These are phyloP conservation scores for Candida sp. DNA, from an alignment of 1,139 yeast genomes.

Conservation along the genomic window DNA sequence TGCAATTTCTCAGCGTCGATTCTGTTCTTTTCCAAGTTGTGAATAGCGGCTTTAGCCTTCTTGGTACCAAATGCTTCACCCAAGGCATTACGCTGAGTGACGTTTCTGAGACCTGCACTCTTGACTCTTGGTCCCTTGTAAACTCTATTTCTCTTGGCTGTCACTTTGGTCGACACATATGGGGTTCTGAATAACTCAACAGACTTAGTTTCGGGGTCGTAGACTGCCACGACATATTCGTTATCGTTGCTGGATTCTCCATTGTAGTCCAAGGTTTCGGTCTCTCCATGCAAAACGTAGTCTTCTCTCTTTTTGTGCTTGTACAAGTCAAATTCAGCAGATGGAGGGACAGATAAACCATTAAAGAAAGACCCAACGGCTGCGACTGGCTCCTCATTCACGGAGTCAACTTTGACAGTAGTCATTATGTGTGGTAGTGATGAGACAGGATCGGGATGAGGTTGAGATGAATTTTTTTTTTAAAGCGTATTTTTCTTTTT, in stretches of 20 bases:
- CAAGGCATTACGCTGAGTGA: constrained; percentile 73
- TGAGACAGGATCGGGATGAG: not conserved
- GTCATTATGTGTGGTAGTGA: constrained; percentile 5
- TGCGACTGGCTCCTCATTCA: constrained; percentile 33
- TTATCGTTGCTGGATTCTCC: constrained; percentile 57
- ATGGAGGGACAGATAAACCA: constrained; percentile 67
- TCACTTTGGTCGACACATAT: constrained; percentile 56
- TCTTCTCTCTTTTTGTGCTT: constrained; percentile 52
- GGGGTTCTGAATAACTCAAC: constrained; percentile 70
- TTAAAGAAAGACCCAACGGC: constrained; percentile 70
- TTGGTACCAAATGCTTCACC: constrained; percentile 99
- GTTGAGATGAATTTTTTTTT: not conserved
- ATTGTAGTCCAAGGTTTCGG: constrained; percentile 70
- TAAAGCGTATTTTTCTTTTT: constrained; percentile 6
- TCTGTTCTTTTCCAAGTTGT: constrained; percentile 79
- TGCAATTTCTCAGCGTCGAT: constrained; percentile 84
- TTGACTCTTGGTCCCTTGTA: constrained; percentile 66
- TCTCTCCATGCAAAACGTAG: constrained; percentile 77
- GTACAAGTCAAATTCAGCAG: constrained; percentile 67
- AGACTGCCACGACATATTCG: constrained; percentile 68
- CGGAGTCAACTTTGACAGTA: constrained; percentile 14
- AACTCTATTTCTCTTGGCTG: constrained; percentile 54
- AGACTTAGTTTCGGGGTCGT: constrained; percentile 61
- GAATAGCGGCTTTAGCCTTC: constrained; percentile 91
- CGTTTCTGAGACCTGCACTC: constrained; percentile 55